Percentiles rank a stretch among this genome's conserved stretches.
These are phyloP conservation scores for Pelargonium myrrhifolium DNA, from an alignment of 441 rosid genomes.

Conservation along the genomic window DNA sequence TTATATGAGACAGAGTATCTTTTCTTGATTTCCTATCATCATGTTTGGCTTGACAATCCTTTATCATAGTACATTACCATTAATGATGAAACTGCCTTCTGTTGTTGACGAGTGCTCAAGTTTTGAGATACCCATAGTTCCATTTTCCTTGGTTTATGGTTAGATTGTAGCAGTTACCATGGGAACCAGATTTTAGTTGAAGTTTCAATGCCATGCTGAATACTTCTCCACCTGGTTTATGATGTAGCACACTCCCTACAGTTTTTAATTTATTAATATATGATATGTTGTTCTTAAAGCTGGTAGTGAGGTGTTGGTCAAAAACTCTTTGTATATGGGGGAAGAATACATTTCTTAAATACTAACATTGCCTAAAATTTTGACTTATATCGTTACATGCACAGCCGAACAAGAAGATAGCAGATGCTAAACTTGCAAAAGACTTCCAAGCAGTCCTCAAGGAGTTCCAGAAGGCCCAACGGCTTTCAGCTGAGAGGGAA, in stretches of 20 bases:
- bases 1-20: neutral
- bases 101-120: neutral
- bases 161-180: neutral
- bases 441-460: slow-evolving; percentile 54
- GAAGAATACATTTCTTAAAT: neutral
- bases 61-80: neutral
- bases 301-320: neutral
- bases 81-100: neutral
- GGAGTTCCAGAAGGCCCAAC: slow-evolving; percentile 64
- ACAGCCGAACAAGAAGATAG: slow-evolving; percentile 52
- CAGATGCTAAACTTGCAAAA: slow-evolving; percentile 66
- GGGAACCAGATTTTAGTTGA: neutral
- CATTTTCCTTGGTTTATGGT: neutral
- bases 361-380: neutral
- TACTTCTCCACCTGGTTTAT: neutral
- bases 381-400: neutral
- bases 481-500: slow-evolving; percentile 62
- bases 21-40: neutral
- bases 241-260: neutral
- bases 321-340: neutral
- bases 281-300: neutral
- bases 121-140: neutral
- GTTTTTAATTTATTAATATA: neutral
- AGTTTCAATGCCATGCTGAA: neutral
- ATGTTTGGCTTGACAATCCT: neutral